Evolutionary conservation across 805 yeast species (phyloP), one percentile per base, ranked within the genome.

Genomic region (Wilhelminamyces savonicus): DNA sequence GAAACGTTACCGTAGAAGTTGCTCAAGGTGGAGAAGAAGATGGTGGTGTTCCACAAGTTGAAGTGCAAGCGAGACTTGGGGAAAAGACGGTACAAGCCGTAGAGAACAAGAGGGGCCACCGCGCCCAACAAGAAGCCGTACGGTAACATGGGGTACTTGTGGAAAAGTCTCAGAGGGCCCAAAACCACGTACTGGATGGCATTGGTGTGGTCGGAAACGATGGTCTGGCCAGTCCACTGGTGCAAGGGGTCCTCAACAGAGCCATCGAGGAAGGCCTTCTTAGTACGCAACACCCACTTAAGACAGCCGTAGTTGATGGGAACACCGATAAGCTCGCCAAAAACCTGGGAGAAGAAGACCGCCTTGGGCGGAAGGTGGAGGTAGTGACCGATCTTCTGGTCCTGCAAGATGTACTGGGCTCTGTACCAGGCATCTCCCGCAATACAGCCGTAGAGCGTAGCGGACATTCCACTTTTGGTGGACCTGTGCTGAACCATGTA

Each of bases 401-500:
- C 46, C 24, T 50, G 50, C 34, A 52, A 37, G 34, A 49, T 50
- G 33, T 46, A 66, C 38, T 70, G 74, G 0, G 75, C 72, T 20
- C 75, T 40, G 35, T 68, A 68, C 73, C 73, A 68, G 2, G 74
- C 71, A 41, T 71, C 66, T 2, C 76, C 76, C 1, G 76, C 69
- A n/a, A 71, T 52, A 7, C 74, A 65, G 4, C 74, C 73, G 41
- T 67, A 71, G 3, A 68, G 56, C 2, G 66, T 48, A 4, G 73
- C 74, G 4, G 73, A 68, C 3, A 63, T 71, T 1, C 75, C 75
- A 34, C 70, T 74, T 24, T 52, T 50, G 18, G 46, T 31, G 2
- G 33, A 13, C 8, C 41, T 23, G 16, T 44, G 47, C 34, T 70
- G 41, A 13, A 66, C 58, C 61, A 70, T 52, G 27, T 57, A 49